Evolutionary conservation across 768 basidiomycete species (phyloP).

Genomic region (Clitopilus passeckerianus): DNA sequence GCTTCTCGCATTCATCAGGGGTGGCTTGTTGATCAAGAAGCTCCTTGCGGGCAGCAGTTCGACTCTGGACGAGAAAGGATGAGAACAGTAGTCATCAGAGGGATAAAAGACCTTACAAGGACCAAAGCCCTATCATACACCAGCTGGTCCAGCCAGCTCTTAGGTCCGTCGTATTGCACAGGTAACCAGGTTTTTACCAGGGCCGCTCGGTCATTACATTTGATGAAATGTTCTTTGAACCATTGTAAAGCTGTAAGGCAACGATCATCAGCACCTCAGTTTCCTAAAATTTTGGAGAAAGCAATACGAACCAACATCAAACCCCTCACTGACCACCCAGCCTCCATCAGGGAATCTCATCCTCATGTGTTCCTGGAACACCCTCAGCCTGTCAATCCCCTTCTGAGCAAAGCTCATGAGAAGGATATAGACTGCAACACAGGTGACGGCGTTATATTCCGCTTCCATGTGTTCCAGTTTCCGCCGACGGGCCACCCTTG

Average conservation of each 20-base stretch:
- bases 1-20: conserved; percentile 83
- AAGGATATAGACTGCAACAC: conserved; percentile 86
- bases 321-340: conserved; percentile 73
- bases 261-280: conserved; percentile 8
- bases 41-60: conserved; percentile 89
- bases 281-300: not conserved
- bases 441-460: conserved; percentile 80
- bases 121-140: conserved; percentile 89
- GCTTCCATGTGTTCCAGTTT: conserved; percentile 75
- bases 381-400: conserved; percentile 80
- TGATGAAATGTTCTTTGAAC: conserved; percentile 93
- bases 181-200: conserved; percentile 86
- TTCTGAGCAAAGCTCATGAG: conserved; percentile 90
- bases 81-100: not conserved
- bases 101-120: conserved; percentile 49
- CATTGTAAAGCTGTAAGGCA: conserved; percentile 61
- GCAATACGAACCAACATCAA: conserved; percentile 58
- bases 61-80: conserved; percentile 51
- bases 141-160: conserved; percentile 83
- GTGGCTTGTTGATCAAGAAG: conserved; percentile 72
- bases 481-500: conserved; percentile 62
- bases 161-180: conserved; percentile 75
- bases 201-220: conserved; percentile 89
- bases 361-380: conserved; percentile 77
- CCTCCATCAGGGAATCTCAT: conserved; percentile 75